Conservation (phyloP, 768 basidiomycete genomes). For the Tylopilus felleus region DNA sequence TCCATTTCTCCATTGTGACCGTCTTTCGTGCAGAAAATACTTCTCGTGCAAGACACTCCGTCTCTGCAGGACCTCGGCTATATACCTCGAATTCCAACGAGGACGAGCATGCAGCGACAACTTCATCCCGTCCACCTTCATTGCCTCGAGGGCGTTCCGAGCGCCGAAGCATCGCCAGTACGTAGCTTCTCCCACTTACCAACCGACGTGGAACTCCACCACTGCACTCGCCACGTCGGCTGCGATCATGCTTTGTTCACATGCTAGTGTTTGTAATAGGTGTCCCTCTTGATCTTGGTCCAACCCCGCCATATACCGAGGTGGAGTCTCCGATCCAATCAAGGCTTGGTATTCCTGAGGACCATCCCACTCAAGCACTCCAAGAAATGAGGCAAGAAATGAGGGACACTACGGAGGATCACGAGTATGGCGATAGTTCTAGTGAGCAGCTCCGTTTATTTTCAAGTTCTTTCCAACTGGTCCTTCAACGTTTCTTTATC, state of each 20-base stretch:
- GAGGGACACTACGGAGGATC: conserved; percentile 8
- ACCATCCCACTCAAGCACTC: conserved; percentile 12
- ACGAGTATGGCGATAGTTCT: background rate
- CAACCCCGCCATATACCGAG: conserved; percentile 26
- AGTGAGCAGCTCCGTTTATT: background rate
- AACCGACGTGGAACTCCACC: background rate
- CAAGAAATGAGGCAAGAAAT: conserved; percentile 22
- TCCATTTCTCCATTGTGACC: conserved; percentile 68
- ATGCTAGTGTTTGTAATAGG: background rate
- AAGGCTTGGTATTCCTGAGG: background rate
- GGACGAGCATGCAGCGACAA: background rate
- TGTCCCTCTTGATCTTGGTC: conserved; percentile 12
- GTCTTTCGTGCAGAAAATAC: conserved; percentile 67
- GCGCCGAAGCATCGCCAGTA: conserved; percentile 1
- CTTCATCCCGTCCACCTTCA: background rate
- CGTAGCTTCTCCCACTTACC: background rate
- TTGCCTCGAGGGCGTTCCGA: conserved; percentile 3
- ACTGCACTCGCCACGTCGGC: background rate
- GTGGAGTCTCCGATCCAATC: background rate
- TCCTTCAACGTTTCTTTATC: background rate
- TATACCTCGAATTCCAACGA: background rate
- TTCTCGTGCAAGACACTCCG: conserved; percentile 26
- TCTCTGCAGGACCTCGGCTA: conserved; percentile 25
- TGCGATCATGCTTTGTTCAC: background rate
- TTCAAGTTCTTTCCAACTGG: background rate